Base-by-base conservation (phyloP, 2,329 filamentous ascomycete species). In the Paracoccidioides lutzii region DNA sequence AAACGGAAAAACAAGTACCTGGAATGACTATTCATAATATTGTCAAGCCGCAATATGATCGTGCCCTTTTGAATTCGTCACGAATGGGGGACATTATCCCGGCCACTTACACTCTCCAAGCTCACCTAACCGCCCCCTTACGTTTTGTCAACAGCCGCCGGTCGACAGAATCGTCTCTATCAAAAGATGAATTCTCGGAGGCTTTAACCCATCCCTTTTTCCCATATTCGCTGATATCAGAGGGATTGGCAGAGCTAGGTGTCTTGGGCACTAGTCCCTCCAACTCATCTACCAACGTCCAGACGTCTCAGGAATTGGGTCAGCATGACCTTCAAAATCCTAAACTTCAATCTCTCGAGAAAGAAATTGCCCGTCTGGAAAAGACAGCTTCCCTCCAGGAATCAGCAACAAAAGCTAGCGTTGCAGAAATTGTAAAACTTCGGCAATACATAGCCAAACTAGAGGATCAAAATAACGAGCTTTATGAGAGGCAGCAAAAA, bases 1-100 rank as follows among this genome's bases (percentile, higher is more conserved):
- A 9, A 32, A 66, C 60, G 60, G 66, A 61, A 43, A 64, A 58
- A 30, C 59, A 63, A 40, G 60, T 59, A 50, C 63, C 63, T 65
- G 78, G 77, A 15, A 78, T 81, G 61, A 75, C 79, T 14, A 71
- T 80, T 28, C 73, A 76, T 53, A 79, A 78, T 1, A 78, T 96
- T 30, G 78, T 91, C 58, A 96, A 95, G 73, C 91, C 91, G n/a
- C 70, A 71, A 59, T 72, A 73, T 58, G 72, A 73, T 58, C 67
- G 66, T 60, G 64, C 69, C 7, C 63, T 75, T 37, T 65, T 67
- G 2, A 69, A 70, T 55, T 63, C 64, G n/a, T 62, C 64, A 7
- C 65, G 69, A 45, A 59, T 63, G 4, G 60, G 65, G 32, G 72
- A 71, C 40, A 60, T 67, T 9, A 64, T 76, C 15, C 74, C 75